These are phyloP conservation scores for Populus simonii DNA, from an alignment of 345 rosid genomes.

Conservation along the genomic window DNA sequence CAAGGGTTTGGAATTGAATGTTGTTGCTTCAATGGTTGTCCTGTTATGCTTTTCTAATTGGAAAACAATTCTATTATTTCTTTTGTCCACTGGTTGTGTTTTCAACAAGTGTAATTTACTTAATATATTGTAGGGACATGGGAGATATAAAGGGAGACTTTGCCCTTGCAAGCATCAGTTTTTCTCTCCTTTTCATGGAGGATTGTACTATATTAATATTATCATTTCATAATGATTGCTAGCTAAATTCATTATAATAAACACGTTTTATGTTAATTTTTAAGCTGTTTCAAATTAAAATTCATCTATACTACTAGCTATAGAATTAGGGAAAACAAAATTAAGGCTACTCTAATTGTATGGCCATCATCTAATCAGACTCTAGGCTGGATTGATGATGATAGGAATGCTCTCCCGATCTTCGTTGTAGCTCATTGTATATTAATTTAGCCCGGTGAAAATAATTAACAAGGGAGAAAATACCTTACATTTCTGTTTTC, in stretches of 20 bases:
- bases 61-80: not conserved
- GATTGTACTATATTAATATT: not conserved
- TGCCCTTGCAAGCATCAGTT: too few relatives aligned
- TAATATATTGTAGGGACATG: too few relatives aligned
- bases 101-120: not conserved
- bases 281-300: too few relatives aligned
- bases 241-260: not conserved
- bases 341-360: too few relatives aligned
- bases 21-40: constrained; percentile 16
- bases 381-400: not conserved
- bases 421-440: not conserved
- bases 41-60: constrained; percentile 7
- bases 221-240: not conserved
- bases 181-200: not conserved
- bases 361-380: not conserved
- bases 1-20: constrained; percentile 16
- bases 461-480: too few relatives aligned
- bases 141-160: too few relatives aligned
- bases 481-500: too few relatives aligned
- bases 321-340: too few relatives aligned
- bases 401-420: not conserved
- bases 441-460: not conserved
- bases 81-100: not conserved
- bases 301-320: not conserved
- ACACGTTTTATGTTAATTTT: not conserved